Conservation (phyloP, 441 rosid species). For the Euphorbia corollata region DNA sequence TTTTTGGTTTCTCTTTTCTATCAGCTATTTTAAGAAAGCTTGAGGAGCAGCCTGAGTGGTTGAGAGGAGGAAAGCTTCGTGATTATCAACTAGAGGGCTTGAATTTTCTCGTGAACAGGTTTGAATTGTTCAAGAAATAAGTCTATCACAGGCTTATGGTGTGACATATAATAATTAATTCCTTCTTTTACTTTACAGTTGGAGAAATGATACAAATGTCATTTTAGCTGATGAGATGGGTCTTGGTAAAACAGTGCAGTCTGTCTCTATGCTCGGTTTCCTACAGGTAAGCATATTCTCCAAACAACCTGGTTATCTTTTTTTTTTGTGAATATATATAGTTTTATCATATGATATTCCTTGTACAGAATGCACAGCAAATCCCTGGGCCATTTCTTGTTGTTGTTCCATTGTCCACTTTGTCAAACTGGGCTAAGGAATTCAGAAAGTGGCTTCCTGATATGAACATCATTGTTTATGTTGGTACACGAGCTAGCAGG, state of each 20-base stretch:
- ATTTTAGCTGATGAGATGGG: slow-evolving; percentile 99
- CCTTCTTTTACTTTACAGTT: slow-evolving; percentile 38
- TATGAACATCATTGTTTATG: slow-evolving; percentile 87
- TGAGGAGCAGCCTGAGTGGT: slow-evolving; percentile 98
- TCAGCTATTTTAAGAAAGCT: slow-evolving; percentile 91
- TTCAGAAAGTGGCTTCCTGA: slow-evolving; percentile 97
- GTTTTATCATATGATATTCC: slow-evolving; percentile 17
- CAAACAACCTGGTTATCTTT: neutral
- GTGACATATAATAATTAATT: slow-evolving; percentile 19
- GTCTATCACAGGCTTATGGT: neutral
- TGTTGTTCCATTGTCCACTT: slow-evolving; percentile 92
- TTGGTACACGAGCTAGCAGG: slow-evolving; percentile 97
- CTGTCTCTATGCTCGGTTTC: slow-evolving; percentile 99
- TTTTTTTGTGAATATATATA: neutral
- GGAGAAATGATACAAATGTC: slow-evolving; percentile 99
- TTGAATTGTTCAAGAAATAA: slow-evolving; percentile 19
- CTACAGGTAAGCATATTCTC: slow-evolving; percentile 56
- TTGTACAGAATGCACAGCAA: slow-evolving; percentile 80
- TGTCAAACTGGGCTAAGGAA: slow-evolving; percentile 99
- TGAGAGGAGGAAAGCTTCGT: slow-evolving; percentile 94
- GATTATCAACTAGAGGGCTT: slow-evolving; percentile 98
- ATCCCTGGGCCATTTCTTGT: slow-evolving; percentile 98
- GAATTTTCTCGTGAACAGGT: slow-evolving; percentile 99
- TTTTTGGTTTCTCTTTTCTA: slow-evolving; percentile 12
- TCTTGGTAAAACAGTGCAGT: slow-evolving; percentile 99